Percentiles rank a stretch among this genome's conserved stretches.
Evolutionary conservation across 139 green algal genomes (phyloP).

Genomic region (Chlorella sp.): DNA sequence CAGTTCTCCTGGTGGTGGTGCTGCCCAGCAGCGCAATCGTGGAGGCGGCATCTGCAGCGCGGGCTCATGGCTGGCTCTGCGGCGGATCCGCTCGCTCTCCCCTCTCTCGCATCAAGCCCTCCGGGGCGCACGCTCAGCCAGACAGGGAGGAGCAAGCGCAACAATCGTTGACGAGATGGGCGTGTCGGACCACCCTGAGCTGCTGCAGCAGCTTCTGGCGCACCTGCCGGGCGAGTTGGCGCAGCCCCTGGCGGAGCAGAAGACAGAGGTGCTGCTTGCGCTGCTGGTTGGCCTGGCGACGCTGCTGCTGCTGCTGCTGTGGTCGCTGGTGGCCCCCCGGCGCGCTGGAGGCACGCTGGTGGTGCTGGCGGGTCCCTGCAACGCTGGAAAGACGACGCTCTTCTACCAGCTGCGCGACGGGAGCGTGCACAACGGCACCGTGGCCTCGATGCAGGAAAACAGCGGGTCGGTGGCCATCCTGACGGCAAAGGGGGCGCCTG

Average conservation of each 20-base stretch:
- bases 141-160: no score
- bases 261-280: background rate
- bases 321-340: background rate
- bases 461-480: slow-evolving; percentile 3
- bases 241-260: background rate
- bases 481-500: slow-evolving; percentile 15
- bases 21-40: no score
- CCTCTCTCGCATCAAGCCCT: no score
- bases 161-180: no score
- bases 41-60: no score
- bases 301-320: background rate
- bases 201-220: background rate
- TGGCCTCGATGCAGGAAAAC: slow-evolving; percentile 63
- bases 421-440: slow-evolving; percentile 46
- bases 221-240: background rate
- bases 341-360: slow-evolving; percentile 11
- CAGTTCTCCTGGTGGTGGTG: no score
- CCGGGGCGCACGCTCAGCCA: no score
- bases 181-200: background rate
- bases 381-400: slow-evolving; percentile 72
- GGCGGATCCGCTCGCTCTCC: no score
- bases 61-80: no score
- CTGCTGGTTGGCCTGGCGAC: background rate
- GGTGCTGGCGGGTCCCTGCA: slow-evolving; percentile 59
- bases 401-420: slow-evolving; percentile 65